Conservation (phyloP, 2,329 filamentous ascomycete species). For the Talaromyces marneffei region DNA sequence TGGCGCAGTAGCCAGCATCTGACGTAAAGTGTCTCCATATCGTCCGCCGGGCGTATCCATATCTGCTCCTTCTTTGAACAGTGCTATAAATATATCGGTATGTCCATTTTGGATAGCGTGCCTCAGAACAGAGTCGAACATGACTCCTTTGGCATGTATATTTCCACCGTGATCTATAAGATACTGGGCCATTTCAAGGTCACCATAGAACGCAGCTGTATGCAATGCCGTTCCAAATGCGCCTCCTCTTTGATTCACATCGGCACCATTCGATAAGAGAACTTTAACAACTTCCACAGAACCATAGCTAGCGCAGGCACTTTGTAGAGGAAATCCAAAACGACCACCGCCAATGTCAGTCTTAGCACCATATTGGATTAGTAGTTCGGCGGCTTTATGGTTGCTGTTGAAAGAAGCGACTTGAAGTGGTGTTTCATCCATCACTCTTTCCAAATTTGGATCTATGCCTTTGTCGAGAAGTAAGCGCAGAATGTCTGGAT, state of each 20-base stretch:
- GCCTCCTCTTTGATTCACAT: conserved; percentile 4
- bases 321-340: conserved; percentile 1
- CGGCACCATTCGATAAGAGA: not conserved
- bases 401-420: not conserved
- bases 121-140: conserved; percentile 1
- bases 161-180: conserved; percentile 4
- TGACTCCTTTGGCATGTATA: not conserved
- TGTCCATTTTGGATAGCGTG: not conserved
- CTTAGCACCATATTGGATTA: conserved; percentile 2
- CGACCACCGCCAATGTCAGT: not conserved
- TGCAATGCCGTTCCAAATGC: conserved; percentile 7
- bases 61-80: conserved; percentile 8
- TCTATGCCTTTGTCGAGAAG: conserved; percentile 1
- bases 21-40: not conserved
- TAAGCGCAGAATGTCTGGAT: not conserved
- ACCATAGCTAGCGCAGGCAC: not conserved
- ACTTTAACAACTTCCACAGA: not conserved
- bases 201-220: conserved; percentile 4
- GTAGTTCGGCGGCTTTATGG: not conserved
- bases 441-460: not conserved
- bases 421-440: not conserved
- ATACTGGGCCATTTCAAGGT: conserved; percentile 1
- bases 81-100: not conserved
- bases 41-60: not conserved
- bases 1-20: not conserved